These are phyloP conservation scores for Magnusiomyces magnusii DNA, from an alignment of 1,139 yeast species.

Conservation along the genomic window DNA sequence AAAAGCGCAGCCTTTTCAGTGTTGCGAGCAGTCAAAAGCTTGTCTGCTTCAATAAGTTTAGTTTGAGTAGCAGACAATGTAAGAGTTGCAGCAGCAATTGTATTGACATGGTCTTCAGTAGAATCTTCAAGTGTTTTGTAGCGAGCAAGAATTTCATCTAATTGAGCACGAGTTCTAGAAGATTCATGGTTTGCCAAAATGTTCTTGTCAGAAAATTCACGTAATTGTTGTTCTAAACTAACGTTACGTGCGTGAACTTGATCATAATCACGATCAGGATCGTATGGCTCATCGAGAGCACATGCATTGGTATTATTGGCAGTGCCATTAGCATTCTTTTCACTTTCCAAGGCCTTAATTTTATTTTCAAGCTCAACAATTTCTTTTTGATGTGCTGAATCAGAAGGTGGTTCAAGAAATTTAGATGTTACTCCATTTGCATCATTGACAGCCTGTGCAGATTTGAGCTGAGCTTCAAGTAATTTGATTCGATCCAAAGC, in stretches of 20 bases:
- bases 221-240: constrained; percentile 20
- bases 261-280: constrained; percentile 6
- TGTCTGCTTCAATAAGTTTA: constrained; percentile 20
- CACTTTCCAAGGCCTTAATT: background rate
- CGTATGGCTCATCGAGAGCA: background rate
- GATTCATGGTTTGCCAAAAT: constrained; percentile 25
- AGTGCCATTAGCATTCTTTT: background rate
- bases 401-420: too few relatives aligned
- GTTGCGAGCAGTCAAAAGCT: constrained; percentile 22
- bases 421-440: background rate
- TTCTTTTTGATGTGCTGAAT: background rate
- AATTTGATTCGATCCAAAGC: constrained; percentile 9
- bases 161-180: constrained; percentile 18
- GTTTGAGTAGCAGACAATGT: constrained; percentile 27
- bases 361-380: background rate
- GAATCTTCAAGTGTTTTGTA: constrained; percentile 22
- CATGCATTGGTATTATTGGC: background rate
- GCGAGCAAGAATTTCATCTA: constrained; percentile 18
- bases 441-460: background rate
- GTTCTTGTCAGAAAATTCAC: constrained; percentile 24
- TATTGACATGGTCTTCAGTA: constrained; percentile 26
- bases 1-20: constrained; percentile 20
- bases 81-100: constrained; percentile 28
- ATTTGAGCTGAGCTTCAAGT: constrained; percentile 6
- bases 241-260: constrained; percentile 16